Percentiles rank a stretch among this genome's conserved stretches.
phyloP scores from a whole-genome alignment of 768 basidiomycete genomes.

The Suillus weaverae region DNA sequence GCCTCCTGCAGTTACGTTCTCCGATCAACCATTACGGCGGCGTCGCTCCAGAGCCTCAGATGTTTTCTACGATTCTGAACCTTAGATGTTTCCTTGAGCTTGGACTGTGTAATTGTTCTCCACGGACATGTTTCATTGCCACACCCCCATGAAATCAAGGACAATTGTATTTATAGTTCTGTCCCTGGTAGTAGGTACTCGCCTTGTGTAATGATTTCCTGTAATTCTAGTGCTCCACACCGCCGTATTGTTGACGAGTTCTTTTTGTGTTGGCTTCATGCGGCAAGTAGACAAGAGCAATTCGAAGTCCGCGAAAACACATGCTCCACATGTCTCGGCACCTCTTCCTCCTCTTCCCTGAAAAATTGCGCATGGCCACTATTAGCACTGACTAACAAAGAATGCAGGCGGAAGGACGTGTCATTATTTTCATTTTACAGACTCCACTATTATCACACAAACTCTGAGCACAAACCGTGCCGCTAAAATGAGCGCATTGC shows the following conservation, averaged over 20 bases:
- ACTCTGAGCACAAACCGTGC: neutral
- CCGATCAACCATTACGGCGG: conserved; percentile 40
- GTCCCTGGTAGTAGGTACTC: conserved; percentile 3
- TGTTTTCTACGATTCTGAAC: conserved; percentile 29
- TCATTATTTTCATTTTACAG: neutral
- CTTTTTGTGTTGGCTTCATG: conserved; percentile 11
- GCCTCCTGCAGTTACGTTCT: conserved; percentile 28
- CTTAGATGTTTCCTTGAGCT: conserved; percentile 14
- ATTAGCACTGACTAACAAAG: conserved; percentile 3
- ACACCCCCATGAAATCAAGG: conserved; percentile 5
- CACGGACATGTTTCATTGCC: neutral
- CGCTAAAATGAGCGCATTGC: conserved; percentile 37
- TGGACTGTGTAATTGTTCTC: neutral
- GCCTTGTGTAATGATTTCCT: neutral
- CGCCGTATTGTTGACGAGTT: neutral
- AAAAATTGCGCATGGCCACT: conserved; percentile 10
- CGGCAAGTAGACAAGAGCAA: neutral
- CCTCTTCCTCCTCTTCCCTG: conserved; percentile 13
- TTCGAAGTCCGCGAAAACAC: conserved; percentile 3
- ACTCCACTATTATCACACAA: neutral
- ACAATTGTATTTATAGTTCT: conserved; percentile 23
- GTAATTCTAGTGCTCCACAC: conserved; percentile 7
- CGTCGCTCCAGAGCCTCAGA: conserved; percentile 45
- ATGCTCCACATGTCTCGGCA: conserved; percentile 6
- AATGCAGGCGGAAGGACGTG: conserved; percentile 3